Evolutionary conservation across 371 early-diverging fungal species (phyloP).

Genomic region (Mortierella sp.): DNA sequence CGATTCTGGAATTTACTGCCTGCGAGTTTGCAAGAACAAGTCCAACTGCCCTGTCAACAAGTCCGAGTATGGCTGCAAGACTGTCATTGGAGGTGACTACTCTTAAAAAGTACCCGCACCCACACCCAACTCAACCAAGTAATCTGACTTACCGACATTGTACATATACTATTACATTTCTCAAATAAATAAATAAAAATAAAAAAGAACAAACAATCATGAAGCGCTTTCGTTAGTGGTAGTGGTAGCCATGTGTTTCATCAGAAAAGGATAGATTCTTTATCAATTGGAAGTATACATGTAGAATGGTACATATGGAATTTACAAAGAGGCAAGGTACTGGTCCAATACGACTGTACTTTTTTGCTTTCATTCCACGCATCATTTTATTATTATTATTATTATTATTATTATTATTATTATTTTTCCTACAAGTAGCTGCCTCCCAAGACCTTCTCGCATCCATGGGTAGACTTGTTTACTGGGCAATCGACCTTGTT

Average conservation of each 20-base stretch:
- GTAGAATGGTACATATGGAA: too few relatives aligned
- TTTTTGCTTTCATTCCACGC: too few relatives aligned
- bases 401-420: background rate
- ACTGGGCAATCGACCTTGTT: constrained; percentile 46
- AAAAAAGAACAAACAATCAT: too few relatives aligned
- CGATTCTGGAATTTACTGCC: constrained; percentile 60
- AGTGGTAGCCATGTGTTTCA: too few relatives aligned
- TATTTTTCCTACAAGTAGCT: constrained; percentile 22
- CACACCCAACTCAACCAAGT: background rate
- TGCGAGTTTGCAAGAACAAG: constrained; percentile 65
- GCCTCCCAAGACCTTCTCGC: constrained; percentile 28
- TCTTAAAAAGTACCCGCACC: constrained; percentile 1
- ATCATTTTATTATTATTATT: background rate
- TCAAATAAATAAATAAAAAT: too few relatives aligned
- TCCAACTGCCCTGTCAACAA: constrained; percentile 33
- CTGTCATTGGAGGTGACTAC: constrained; percentile 27
- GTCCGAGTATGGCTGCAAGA: constrained; percentile 25
- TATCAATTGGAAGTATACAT: background rate
- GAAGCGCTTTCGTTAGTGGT: too few relatives aligned
- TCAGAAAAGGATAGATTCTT: too few relatives aligned
- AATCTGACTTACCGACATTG: background rate
- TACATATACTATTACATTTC: background rate
- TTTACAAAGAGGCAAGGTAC: too few relatives aligned
- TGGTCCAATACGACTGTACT: too few relatives aligned
- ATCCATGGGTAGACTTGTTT: constrained; percentile 34